Evolutionary conservation across 495 filamentous ascomycete genomes (phyloP).

Genomic region (Daldinia childiae): DNA sequence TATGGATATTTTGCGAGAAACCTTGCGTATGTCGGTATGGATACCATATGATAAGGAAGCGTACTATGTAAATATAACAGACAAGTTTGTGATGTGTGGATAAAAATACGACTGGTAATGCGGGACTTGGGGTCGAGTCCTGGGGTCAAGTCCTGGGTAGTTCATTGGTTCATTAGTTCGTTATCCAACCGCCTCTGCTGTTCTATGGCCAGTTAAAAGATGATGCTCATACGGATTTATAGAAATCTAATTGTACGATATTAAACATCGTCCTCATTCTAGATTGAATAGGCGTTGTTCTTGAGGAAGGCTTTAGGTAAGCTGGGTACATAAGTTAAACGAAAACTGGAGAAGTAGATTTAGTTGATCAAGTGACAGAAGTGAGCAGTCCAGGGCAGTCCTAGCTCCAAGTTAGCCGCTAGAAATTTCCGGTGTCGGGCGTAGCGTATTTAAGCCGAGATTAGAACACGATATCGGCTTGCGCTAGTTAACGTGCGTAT

Average conservation of each 20-base stretch:
- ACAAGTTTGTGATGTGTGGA: not conserved
- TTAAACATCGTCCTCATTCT: not conserved
- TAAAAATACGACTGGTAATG: not conserved
- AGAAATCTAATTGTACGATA: not conserved
- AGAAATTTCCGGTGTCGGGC: slow-evolving; percentile 42
- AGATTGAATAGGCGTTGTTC: not conserved
- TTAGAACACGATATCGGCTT: slow-evolving; percentile 23
- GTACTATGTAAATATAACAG: not conserved
- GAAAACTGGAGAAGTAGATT: not conserved
- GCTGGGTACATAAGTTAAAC: not conserved
- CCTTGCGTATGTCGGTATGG: slow-evolving; percentile 8
- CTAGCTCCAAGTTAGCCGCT: not conserved
- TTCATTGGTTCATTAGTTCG: not conserved
- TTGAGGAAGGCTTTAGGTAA: not conserved
- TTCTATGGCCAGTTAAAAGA: not conserved
- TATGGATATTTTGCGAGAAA: slow-evolving; percentile 8
- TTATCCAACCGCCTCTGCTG: not conserved
- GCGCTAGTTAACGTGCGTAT: slow-evolving; percentile 33
- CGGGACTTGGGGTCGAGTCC: not conserved
- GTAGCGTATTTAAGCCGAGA: slow-evolving; percentile 34
- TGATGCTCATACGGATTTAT: not conserved
- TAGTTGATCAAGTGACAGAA: slow-evolving; percentile 32
- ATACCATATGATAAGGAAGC: slow-evolving; percentile 20
- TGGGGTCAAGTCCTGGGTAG: not conserved
- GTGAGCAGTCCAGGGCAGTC: slow-evolving; percentile 1